A percentile compares a stretch with the other conserved stretches of the same genome.
Conservation (phyloP, 441 rosid genomes). For the Macaranga tanarius region DNA sequence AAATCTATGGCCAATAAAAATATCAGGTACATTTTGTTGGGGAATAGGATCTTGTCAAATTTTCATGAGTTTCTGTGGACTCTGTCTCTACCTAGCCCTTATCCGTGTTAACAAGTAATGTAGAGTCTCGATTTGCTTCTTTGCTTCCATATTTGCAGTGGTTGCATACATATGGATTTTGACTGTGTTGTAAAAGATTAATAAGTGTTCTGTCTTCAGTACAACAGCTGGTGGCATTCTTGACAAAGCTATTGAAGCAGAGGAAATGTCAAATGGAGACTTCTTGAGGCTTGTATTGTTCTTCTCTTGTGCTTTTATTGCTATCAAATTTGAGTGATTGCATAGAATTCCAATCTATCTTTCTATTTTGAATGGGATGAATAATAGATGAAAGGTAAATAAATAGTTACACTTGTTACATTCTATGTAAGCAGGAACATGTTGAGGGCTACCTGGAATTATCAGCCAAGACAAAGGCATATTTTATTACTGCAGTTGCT, state of each 20-base stretch:
- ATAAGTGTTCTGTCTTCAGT: conserved; percentile 37
- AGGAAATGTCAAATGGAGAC: conserved; percentile 66
- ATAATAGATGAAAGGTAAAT: conserved; percentile 7
- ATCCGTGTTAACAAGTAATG: not conserved
- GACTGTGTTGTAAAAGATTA: not conserved
- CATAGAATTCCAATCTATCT: not conserved
- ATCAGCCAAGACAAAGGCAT: conserved; percentile 82
- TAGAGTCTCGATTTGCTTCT: not conserved
- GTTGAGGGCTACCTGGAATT: conserved; percentile 78
- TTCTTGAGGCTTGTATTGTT: conserved; percentile 76
- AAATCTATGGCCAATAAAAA: not conserved
- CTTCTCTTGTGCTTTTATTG: conserved; percentile 2
- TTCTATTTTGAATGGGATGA: conserved; percentile 2
- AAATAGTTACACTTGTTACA: not conserved
- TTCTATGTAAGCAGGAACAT: conserved; percentile 54
- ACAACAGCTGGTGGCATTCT: conserved; percentile 57
- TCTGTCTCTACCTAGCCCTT: not conserved
- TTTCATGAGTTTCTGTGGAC: not conserved
- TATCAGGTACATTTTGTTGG: not conserved
- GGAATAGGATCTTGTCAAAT: not conserved
- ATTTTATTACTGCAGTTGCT: conserved; percentile 66
- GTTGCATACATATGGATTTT: not conserved
- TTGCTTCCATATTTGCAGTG: not conserved
- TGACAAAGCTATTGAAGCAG: conserved; percentile 72
- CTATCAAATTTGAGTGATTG: not conserved